A percentile compares a stretch with the other conserved stretches of the same genome.
Conservation (phyloP, 1,284 basidiomycete genomes). For the Boletus sp. region DNA sequence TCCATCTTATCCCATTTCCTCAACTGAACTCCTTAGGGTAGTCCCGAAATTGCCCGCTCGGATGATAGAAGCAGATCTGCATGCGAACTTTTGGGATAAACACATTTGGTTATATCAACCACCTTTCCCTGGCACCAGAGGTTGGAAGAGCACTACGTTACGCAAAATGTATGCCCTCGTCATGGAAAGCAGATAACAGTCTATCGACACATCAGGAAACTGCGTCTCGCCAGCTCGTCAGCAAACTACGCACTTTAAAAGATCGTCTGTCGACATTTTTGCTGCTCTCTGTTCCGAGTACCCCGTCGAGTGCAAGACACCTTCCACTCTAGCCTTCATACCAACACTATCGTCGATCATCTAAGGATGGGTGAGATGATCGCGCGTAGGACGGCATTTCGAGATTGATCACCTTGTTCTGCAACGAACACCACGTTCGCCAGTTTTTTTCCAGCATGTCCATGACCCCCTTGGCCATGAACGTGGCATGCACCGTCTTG, state of each 20-base stretch:
- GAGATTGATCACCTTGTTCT: slow-evolving; percentile 54
- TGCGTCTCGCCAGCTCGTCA: not conserved
- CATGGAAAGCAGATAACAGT: slow-evolving; percentile 57
- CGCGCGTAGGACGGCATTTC: not conserved
- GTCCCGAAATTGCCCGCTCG: no score
- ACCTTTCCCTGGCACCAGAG: not conserved
- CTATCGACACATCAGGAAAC: slow-evolving; percentile 31
- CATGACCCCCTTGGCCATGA: slow-evolving; percentile 88
- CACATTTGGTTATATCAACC: not conserved
- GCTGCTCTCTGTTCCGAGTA: slow-evolving; percentile 69
- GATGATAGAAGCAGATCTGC: not conserved
- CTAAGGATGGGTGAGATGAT: slow-evolving; percentile 37
- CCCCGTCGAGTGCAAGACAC: slow-evolving; percentile 64
- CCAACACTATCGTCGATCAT: slow-evolving; percentile 67
- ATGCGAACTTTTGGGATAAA: not conserved
- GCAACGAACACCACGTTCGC: slow-evolving; percentile 89
- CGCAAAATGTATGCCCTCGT: slow-evolving; percentile 58
- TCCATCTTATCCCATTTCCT: no score
- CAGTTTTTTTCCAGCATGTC: slow-evolving; percentile 95
- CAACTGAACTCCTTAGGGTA: no score
- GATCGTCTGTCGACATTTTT: slow-evolving; percentile 79
- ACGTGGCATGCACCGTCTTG: slow-evolving; percentile 87
- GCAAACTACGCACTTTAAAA: slow-evolving; percentile 54
- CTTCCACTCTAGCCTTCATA: slow-evolving; percentile 74
- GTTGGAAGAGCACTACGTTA: slow-evolving; percentile 19